Conservation (phyloP, 345 rosid genomes). For the Hypericum androsaemum region DNA sequence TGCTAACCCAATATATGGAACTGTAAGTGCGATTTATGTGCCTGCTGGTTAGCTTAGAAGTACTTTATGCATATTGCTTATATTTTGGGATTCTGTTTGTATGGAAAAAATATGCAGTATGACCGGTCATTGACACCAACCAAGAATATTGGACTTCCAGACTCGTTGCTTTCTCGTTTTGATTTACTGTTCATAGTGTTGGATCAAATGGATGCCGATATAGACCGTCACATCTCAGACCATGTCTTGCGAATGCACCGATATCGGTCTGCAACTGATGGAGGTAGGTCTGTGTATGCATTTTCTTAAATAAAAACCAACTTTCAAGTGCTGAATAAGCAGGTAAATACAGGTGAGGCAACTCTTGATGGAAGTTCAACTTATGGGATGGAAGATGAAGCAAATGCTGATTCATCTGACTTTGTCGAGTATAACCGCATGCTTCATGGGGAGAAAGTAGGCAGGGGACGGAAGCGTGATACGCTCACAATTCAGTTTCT, state of each 20-base stretch:
- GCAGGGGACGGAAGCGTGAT: slow-evolving; percentile 59
- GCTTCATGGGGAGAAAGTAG: slow-evolving; percentile 77
- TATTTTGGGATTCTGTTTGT: slow-evolving; percentile 6
- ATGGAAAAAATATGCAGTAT: slow-evolving; percentile 48
- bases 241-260: slow-evolving; percentile 99
- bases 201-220: slow-evolving; percentile 99
- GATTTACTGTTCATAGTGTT: slow-evolving; percentile 86
- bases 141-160: slow-evolving; percentile 99
- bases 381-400: slow-evolving; percentile 71
- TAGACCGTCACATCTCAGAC: slow-evolving; percentile 78
- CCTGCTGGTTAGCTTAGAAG: slow-evolving; percentile 2
- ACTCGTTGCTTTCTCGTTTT: slow-evolving; percentile 97
- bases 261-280: slow-evolving; percentile 56
- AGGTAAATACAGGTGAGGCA: slow-evolving; percentile 42
- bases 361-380: slow-evolving; percentile 53
- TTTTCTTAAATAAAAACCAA: not conserved
- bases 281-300: slow-evolving; percentile 38
- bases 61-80: slow-evolving; percentile 1
- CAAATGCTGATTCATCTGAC: slow-evolving; percentile 59
- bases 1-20: slow-evolving; percentile 98
- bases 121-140: slow-evolving; percentile 97
- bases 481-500: slow-evolving; percentile 78
- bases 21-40: slow-evolving; percentile 41
- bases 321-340: slow-evolving; percentile 2
- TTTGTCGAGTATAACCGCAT: slow-evolving; percentile 84